These are phyloP conservation scores for Rasamsonia emersonii DNA, from an alignment of 2,329 filamentous ascomycete species.

Conservation along the genomic window DNA sequence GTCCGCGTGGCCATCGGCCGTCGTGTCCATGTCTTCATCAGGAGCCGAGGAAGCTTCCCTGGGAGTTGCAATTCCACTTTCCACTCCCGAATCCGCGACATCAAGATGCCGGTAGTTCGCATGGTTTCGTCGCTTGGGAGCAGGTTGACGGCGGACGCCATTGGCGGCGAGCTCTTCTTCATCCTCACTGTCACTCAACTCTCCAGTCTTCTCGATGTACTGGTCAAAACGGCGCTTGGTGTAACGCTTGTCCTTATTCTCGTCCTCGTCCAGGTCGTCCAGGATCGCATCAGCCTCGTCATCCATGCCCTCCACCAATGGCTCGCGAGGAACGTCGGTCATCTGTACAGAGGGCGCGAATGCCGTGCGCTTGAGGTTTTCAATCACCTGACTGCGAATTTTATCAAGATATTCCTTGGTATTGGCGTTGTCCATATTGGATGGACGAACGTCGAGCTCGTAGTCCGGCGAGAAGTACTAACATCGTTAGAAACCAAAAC, in stretches of 20 bases:
- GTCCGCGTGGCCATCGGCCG: constrained; percentile 31
- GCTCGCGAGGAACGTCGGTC: constrained; percentile 53
- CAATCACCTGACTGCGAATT: constrained; percentile 57
- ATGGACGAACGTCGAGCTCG: constrained; percentile 59
- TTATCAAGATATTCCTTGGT: constrained; percentile 60
- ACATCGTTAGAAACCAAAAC: background rate
- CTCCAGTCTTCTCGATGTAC: constrained; percentile 64
- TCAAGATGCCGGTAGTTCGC: constrained; percentile 54
- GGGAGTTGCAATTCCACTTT: constrained; percentile 43
- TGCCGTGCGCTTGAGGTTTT: constrained; percentile 56
- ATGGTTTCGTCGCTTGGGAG: constrained; percentile 47
- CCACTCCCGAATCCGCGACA: constrained; percentile 44
- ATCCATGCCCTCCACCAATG: constrained; percentile 47
- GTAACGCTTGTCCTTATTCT: constrained; percentile 73
- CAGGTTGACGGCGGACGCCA: constrained; percentile 55
- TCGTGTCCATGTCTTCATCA: constrained; percentile 35
- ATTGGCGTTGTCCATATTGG: constrained; percentile 66
- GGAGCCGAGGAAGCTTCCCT: constrained; percentile 33
- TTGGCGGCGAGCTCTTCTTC: constrained; percentile 66
- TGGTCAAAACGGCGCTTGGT: constrained; percentile 79
- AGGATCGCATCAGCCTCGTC: constrained; percentile 58
- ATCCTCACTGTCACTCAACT: constrained; percentile 81
- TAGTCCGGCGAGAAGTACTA: constrained; percentile 63
- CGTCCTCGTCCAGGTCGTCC: constrained; percentile 70
- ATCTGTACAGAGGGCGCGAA: constrained; percentile 57